Evolutionary conservation across 2,329 filamentous ascomycete species (phyloP).

Genomic region (Colletotrichum shisoi): DNA sequence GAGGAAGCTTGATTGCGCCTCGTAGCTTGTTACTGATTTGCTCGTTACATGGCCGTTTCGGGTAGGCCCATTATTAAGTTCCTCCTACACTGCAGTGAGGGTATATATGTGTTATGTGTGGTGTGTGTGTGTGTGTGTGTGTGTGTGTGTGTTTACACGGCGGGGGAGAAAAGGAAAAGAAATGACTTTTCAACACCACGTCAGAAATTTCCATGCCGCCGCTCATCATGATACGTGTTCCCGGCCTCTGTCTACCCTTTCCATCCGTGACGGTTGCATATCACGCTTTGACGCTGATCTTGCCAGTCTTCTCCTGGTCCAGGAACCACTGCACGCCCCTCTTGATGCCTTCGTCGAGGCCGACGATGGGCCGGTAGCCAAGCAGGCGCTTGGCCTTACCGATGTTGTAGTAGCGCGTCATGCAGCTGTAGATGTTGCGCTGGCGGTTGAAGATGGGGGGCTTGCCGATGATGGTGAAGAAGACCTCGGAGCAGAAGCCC

Average conservation of each 20-base stretch:
- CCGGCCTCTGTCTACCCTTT: neutral
- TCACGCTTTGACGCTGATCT: conserved; percentile 31
- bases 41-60: conserved; percentile 4
- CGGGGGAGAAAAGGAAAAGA: neutral
- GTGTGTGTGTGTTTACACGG: neutral
- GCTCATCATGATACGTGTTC: neutral
- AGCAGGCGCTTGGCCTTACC: conserved; percentile 75
- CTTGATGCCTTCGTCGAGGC: conserved; percentile 69
- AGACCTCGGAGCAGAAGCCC: conserved; percentile 62
- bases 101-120: conserved; percentile 22
- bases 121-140: conserved; percentile 5
- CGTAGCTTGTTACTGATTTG: neutral
- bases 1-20: neutral
- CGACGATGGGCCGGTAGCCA: conserved; percentile 73
- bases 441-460: conserved; percentile 66
- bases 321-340: conserved; percentile 64
- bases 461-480: conserved; percentile 59
- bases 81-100: conserved; percentile 3
- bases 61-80: conserved; percentile 21
- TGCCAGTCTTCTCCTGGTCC: conserved; percentile 57
- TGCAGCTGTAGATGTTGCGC: conserved; percentile 71
- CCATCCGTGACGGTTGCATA: neutral
- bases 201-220: neutral
- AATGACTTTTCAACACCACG: conserved; percentile 18
- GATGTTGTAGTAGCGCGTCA: conserved; percentile 82